These are phyloP conservation scores for Xylaria sp. DNA, from an alignment of 2,329 filamentous ascomycete species.

Conservation along the genomic window DNA sequence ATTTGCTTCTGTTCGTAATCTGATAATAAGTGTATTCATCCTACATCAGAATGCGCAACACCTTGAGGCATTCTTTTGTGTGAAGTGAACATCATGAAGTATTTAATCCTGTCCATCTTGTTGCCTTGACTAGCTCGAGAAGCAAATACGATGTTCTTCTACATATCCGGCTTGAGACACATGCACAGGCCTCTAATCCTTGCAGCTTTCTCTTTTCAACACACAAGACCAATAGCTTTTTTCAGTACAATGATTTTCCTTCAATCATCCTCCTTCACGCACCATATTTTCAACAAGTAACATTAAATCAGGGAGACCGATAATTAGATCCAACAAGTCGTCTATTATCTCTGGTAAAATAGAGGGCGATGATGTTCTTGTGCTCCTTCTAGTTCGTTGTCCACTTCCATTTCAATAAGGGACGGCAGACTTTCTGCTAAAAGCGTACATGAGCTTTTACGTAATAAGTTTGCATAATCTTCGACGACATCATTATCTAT, in stretches of 20 bases:
- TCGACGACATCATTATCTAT: not conserved
- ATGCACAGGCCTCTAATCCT: not conserved
- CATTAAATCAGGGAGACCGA: not conserved
- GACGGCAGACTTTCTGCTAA: slow-evolving; percentile 30
- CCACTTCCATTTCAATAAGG: slow-evolving; percentile 15
- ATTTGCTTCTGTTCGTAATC: too few relatives aligned
- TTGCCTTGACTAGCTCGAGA: not conserved
- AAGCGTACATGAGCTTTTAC: slow-evolving; percentile 31
- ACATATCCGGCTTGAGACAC: not conserved
- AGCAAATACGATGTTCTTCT: not conserved
- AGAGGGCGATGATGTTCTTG: not conserved
- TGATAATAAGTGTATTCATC: not conserved
- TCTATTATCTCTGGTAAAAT: not conserved
- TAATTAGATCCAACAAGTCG: not conserved
- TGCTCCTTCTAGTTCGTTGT: not conserved
- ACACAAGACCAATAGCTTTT: not conserved
- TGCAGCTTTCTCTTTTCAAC: not conserved
- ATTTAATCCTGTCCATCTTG: not conserved
- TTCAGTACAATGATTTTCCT: not conserved
- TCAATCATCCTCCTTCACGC: not conserved
- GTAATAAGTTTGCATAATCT: slow-evolving; percentile 2
- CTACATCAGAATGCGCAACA: not conserved
- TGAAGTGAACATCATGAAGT: not conserved
- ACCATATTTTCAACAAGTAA: not conserved
- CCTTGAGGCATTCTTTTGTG: not conserved